Evolutionary conservation across 1,284 basidiomycete genomes (phyloP).

Genomic region (Uromyces viciae-fabae): DNA sequence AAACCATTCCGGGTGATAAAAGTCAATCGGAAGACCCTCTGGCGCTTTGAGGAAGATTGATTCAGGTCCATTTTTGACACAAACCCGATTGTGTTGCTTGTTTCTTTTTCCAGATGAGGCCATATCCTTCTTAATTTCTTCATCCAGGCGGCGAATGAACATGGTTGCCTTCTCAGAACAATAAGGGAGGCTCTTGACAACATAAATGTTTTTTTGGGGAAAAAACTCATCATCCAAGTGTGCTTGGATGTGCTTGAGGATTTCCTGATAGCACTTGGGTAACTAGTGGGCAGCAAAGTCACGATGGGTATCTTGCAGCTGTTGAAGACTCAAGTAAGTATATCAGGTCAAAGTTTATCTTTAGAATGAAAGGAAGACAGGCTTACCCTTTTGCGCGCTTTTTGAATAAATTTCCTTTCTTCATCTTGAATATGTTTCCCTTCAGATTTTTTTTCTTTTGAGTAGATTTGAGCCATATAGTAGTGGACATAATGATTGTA

Average conservation of each 20-base stretch:
- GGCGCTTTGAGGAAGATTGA: conserved; percentile 5
- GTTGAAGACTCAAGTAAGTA: background rate
- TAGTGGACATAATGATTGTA: conserved; percentile 31
- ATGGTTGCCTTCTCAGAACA: background rate
- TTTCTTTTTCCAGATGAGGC: background rate
- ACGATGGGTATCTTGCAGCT: background rate
- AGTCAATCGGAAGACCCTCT: conserved; percentile 17
- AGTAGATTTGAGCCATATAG: background rate
- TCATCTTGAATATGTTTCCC: conserved; percentile 7
- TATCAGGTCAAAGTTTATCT: background rate
- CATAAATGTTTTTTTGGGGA: background rate
- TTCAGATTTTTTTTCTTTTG: background rate
- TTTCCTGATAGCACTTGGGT: background rate
- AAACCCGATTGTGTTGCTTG: background rate
- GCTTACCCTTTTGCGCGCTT: background rate
- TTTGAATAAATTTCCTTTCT: background rate
- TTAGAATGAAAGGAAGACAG: background rate
- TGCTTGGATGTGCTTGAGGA: background rate
- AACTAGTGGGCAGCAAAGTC: background rate
- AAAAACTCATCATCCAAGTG: conserved; percentile 22
- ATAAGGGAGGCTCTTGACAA: background rate
- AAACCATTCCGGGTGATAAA: conserved; percentile 19
- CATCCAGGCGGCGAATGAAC: background rate
- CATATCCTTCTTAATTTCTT: background rate
- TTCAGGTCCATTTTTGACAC: background rate